These are phyloP conservation scores for Leptomonas pyrrhocoris DNA, from an alignment of 208 protist species.

Conservation along the genomic window DNA sequence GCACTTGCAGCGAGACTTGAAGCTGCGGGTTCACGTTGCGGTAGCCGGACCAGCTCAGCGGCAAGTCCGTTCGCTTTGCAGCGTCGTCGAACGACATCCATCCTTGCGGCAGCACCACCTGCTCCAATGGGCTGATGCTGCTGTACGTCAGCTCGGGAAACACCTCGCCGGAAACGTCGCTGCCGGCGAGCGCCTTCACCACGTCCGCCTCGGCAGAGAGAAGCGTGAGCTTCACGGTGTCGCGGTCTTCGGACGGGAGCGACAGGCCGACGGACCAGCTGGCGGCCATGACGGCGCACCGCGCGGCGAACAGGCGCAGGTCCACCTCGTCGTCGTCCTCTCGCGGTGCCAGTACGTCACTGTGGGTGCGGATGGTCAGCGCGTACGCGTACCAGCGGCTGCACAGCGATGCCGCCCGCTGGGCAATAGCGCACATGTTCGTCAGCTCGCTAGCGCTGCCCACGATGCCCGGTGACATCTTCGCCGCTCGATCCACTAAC, in stretches of 20 bases:
- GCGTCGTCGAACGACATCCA: constrained; percentile 76
- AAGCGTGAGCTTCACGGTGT: constrained; percentile 47
- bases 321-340: constrained; percentile 41
- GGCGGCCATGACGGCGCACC: constrained; percentile 65
- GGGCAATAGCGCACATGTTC: constrained; percentile 36
- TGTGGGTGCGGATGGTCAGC: constrained; percentile 26
- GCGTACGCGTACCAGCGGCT: constrained; percentile 62
- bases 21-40: constrained; percentile 37
- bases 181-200: constrained; percentile 22
- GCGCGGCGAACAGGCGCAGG: constrained; percentile 37
- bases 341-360: constrained; percentile 27
- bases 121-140: constrained; percentile 26
- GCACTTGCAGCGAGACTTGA: constrained; percentile 64
- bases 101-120: constrained; percentile 44
- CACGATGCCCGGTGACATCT: constrained; percentile 25
- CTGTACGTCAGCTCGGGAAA: constrained; percentile 25
- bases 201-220: constrained; percentile 39
- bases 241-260: constrained; percentile 26
- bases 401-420: constrained; percentile 41
- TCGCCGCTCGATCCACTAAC: constrained; percentile 33
- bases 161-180: constrained; percentile 23
- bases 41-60: constrained; percentile 49
- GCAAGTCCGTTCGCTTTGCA: constrained; percentile 35
- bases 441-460: constrained; percentile 18
- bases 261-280: constrained; percentile 58